Percentiles rank a stretch among this genome's conserved stretches.
phyloP scores from a whole-genome alignment of 768 basidiomycete genomes.

The Boletellus emodensis region DNA sequence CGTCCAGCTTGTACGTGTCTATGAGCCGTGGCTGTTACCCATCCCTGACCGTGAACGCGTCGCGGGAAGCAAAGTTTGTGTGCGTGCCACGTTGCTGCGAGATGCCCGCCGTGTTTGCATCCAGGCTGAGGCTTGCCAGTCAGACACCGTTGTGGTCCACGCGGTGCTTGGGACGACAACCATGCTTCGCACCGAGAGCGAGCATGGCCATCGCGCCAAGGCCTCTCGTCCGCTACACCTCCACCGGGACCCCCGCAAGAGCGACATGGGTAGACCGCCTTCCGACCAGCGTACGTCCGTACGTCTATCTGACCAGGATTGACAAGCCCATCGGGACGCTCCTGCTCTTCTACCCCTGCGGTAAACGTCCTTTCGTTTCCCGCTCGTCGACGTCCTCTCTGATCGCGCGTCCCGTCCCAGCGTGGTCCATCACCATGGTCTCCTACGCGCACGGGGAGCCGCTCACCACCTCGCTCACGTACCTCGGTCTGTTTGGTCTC shows the following conservation, averaged over 20 bases:
- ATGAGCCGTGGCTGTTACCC: slow-evolving; percentile 12
- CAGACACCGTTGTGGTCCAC: background rate
- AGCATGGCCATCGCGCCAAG: background rate
- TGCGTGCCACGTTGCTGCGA: background rate
- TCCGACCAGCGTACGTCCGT: slow-evolving; percentile 63
- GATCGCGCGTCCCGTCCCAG: slow-evolving; percentile 37
- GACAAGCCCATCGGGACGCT: slow-evolving; percentile 97
- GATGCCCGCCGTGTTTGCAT: slow-evolving; percentile 11
- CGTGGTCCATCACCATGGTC: slow-evolving; percentile 98
- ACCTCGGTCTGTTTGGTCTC: slow-evolving; percentile 77
- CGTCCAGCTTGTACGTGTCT: slow-evolving; percentile 16
- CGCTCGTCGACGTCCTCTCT: background rate
- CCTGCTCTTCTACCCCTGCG: slow-evolving; percentile 89
- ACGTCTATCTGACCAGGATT: slow-evolving; percentile 79
- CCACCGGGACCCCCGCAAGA: slow-evolving; percentile 14
- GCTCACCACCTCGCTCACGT: slow-evolving; percentile 63
- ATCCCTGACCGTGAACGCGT: background rate
- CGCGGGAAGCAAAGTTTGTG: background rate
- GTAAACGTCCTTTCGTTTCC: slow-evolving; percentile 43
- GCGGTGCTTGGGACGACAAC: background rate
- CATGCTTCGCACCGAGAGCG: background rate
- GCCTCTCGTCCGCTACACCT: slow-evolving; percentile 14
- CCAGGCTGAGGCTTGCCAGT: background rate
- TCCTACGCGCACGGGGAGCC: slow-evolving; percentile 75
- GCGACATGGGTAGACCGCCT: slow-evolving; percentile 65